Evolutionary conservation across 78 protist species (phyloP), one percentile per base, ranked within the genome.

Genomic region (Planoprotostelium fungivorum): DNA sequence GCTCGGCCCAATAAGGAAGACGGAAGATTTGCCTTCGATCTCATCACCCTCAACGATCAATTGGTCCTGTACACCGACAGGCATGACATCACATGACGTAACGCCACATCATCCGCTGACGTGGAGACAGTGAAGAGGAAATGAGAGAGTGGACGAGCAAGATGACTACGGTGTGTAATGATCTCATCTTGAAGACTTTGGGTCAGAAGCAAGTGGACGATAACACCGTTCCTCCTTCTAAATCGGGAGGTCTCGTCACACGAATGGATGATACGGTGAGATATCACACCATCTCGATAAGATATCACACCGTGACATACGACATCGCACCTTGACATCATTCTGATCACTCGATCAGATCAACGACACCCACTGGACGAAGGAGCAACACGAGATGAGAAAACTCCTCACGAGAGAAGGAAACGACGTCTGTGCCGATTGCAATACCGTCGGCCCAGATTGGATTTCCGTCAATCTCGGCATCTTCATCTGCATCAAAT

Each of bases 401-500:
- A 89, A 88, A 35, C 89, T 93, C 35, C 95, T 88, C 63, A 83
- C 84, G 10, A 92, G 85, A 0, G 83, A 38, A 38, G 95, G 95
- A 1, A 93, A 93, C 83, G 86, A 84, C 0, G 35, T 88, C 9
- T 93, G 95, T 84, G 95, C 95, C 9, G 95, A 93, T 87, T 93
- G 95, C 34, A 31, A 84, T 35, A 83, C 85, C 38, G 90, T 63
- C 1, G 94, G 63, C 23, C 98, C 98, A 29, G 91, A 89, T 28
- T 97, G 98, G 98, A 96, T 91, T 23, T 86, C 96, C 28, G 95
- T 93, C 83, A 95, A 92, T 86, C 89, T 93, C 1, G 99, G 99
- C 36, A 83, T 91, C 38, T 0, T 97, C 34, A 73, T 98, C 31
- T 98, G 99, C 90, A 90, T 96, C 87, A 91, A 89, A 0, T 98